Evolutionary conservation across 2,329 filamentous ascomycete genomes (phyloP).

Genomic region (Penicillium fuscoglaucum): DNA sequence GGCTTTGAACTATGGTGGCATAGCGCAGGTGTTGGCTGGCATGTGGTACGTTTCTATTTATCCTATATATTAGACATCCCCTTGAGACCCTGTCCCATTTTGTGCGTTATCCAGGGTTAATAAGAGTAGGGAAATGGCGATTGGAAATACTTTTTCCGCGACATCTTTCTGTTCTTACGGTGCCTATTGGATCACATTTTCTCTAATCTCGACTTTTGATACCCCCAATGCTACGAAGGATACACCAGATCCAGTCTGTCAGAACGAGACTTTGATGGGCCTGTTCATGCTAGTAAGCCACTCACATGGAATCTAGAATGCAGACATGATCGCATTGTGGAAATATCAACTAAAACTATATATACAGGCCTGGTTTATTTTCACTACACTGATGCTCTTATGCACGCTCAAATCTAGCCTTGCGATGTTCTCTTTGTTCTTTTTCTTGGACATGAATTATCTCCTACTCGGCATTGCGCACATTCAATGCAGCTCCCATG

Average conservation of each 20-base stretch:
- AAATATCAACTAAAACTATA: background rate
- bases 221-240: background rate
- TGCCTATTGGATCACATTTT: constrained; percentile 24
- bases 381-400: constrained; percentile 26
- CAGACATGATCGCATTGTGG: background rate
- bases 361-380: constrained; percentile 25
- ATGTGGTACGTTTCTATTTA: constrained; percentile 20
- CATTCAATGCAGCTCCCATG: constrained; percentile 13
- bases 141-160: constrained; percentile 25
- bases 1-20: constrained; percentile 21
- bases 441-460: constrained; percentile 28
- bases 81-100: background rate
- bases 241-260: constrained; percentile 1
- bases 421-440: constrained; percentile 24
- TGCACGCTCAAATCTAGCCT: constrained; percentile 23
- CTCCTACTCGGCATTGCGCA: constrained; percentile 22
- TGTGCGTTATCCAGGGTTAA: background rate
- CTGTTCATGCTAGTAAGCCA: constrained; percentile 22
- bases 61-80: background rate
- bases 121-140: constrained; percentile 20
- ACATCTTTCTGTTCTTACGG: constrained; percentile 25
- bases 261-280: constrained; percentile 18
- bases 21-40: constrained; percentile 20
- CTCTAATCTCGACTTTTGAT: constrained; percentile 17
- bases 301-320: background rate